Base-by-base conservation (phyloP, 345 rosid species). In the Dovyalis caffra region DNA sequence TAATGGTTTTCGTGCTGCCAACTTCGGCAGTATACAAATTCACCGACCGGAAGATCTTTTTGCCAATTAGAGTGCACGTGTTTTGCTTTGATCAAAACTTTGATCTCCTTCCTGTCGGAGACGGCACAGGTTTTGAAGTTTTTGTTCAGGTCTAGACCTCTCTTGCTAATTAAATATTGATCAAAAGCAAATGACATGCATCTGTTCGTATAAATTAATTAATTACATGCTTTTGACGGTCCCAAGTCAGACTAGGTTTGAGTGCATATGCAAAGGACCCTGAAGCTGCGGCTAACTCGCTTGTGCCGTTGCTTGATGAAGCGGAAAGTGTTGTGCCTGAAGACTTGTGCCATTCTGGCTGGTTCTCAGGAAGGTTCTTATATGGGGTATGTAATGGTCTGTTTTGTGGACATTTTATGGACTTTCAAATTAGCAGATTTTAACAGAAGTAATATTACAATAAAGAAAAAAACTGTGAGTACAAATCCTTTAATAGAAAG, bases 291-390 rank as follows among this genome's bases (percentile, higher is more conserved):
- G 98, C 97, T 0, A 78, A 83, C 29, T 90, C 97, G 6, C 80
- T 93, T 66, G 74, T 31, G 20, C 62, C 90, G 12, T 90, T 93
- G 76, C 96, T 91, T 66, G 91, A 87, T 77, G 86, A 82, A 78
- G 98, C 97, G 31, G 89, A 90, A 78, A 72, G 87, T 77, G 89
- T 82, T 78, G 97, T 93, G 74, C 97, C 94, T 31, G 86, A 78
- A 10, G 85, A 85, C n/a, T n/a, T n/a, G n/a, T n/a, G n/a, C n/a
- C n/a, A n/a, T 91, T 70, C 82, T 93, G 82, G 94, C 89, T 83
- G 98, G 98, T 51, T 81, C 87, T 34, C 98, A 93, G 79, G 97
- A 93, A 82, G 98, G 97, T 69, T 81, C 94, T 79, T 93, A 91
- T 79, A 85, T 88, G 84, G n/a, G n/a, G n/a, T n/a, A n/a, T n/a